Percentiles rank a stretch among this genome's conserved stretches.
Conservation (phyloP, 2,329 filamentous ascomycete species). For the Graphiopsis chlorocephala region DNA sequence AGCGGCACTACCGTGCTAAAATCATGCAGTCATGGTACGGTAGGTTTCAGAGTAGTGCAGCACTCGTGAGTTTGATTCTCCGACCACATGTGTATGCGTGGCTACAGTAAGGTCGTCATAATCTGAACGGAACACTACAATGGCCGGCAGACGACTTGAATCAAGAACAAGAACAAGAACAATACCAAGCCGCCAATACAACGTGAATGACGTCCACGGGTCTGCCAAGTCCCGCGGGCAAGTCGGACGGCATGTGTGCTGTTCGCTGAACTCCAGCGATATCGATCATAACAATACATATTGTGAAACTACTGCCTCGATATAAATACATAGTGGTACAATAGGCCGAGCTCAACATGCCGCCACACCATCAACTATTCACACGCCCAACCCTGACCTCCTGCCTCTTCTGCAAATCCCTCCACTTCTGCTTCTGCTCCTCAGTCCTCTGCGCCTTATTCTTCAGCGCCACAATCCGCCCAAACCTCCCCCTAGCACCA, state of each 20-base stretch:
- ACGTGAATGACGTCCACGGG: background rate
- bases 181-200: background rate
- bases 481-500: slow-evolving; percentile 67
- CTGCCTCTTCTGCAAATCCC: slow-evolving; percentile 39
- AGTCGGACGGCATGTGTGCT: background rate
- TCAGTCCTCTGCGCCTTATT: slow-evolving; percentile 34
- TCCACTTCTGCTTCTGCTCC: slow-evolving; percentile 48
- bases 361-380: background rate
- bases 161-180: background rate
- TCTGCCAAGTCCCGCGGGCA: background rate
- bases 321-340: background rate
- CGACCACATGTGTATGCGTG: background rate
- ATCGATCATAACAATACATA: background rate
- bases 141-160: background rate
- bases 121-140: background rate
- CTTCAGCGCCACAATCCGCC: slow-evolving; percentile 30
- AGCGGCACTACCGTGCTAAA: background rate
- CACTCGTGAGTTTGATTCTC: background rate
- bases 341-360: background rate
- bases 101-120: background rate
- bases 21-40: background rate
- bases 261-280: background rate
- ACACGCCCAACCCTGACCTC: slow-evolving; percentile 50
- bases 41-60: background rate
- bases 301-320: background rate